A percentile compares a stretch with the other conserved stretches of the same genome.
Evolutionary conservation across 345 rosid species (phyloP).

Genomic region (Gossypium raimondii): DNA sequence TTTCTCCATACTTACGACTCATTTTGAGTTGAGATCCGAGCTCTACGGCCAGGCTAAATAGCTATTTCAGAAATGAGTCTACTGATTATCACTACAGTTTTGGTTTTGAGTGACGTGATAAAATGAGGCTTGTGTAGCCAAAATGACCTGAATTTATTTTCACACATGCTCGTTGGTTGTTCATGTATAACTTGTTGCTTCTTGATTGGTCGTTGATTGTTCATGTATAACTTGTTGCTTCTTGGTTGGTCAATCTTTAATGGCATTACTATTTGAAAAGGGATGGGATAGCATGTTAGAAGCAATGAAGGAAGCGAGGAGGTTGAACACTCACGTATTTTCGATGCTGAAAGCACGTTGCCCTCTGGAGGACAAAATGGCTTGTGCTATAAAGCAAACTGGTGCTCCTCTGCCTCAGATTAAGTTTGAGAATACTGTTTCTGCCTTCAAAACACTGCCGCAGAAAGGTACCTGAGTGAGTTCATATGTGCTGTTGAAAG

Average conservation of each 20-base stretch:
- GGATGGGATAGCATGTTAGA: slow-evolving; percentile 89
- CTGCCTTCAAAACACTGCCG: slow-evolving; percentile 93
- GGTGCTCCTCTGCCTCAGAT: slow-evolving; percentile 67
- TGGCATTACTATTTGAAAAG: slow-evolving; percentile 28
- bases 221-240: not conserved
- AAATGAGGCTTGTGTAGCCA: not conserved
- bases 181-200: not conserved
- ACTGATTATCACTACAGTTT: not conserved
- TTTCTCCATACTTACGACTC: not conserved
- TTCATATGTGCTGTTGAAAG: not conserved
- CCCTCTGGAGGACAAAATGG: slow-evolving; percentile 90
- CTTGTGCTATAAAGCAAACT: slow-evolving; percentile 92
- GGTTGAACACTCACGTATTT: slow-evolving; percentile 94
- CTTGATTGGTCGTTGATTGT: not conserved
- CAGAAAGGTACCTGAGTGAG: slow-evolving; percentile 59
- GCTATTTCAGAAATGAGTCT: not conserved
- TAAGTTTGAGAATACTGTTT: slow-evolving; percentile 80
- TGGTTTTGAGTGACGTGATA: not conserved
- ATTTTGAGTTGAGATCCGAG: not conserved
- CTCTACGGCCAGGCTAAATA: not conserved
- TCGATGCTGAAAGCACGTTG: slow-evolving; percentile 96
- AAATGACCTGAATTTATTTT: not conserved
- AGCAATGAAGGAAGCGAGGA: slow-evolving; percentile 94
- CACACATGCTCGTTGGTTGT: not conserved
- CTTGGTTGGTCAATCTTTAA: not conserved